phyloP scores from a whole-genome alignment of 768 basidiomycete genomes.

The Scleroderma bovista region DNA sequence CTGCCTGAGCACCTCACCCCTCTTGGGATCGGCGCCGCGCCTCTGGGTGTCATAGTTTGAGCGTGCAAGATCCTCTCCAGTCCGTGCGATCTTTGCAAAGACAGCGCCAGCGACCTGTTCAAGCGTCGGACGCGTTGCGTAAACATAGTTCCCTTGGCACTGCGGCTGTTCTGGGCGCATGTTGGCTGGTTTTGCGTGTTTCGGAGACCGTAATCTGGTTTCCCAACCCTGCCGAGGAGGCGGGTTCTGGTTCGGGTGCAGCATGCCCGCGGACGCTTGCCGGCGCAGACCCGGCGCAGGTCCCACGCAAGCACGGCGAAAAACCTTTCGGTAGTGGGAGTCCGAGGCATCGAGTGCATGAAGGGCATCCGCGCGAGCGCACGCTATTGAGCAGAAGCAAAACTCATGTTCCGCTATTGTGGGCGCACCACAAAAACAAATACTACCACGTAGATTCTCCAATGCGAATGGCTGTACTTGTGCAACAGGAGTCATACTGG shows the following conservation, averaged over 20 bases:
- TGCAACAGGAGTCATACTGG: neutral
- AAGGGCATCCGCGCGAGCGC: slow-evolving; percentile 24
- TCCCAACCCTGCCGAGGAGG: neutral
- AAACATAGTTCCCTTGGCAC: neutral
- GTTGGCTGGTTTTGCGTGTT: neutral
- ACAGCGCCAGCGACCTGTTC: slow-evolving; percentile 14
- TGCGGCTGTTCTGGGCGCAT: neutral
- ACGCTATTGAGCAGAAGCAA: slow-evolving; percentile 23
- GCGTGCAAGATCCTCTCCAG: neutral
- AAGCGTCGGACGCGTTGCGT: slow-evolving; percentile 11
- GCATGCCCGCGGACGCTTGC: neutral
- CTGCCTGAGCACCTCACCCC: neutral
- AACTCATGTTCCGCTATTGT: slow-evolving; percentile 22
- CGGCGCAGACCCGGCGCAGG: slow-evolving; percentile 1
- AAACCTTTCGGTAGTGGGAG: slow-evolving; percentile 22
- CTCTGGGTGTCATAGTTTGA: slow-evolving; percentile 1
- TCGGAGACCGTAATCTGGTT: neutral
- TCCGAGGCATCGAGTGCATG: slow-evolving; percentile 16
- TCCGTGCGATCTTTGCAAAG: slow-evolving; percentile 1
- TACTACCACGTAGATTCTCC: slow-evolving; percentile 2
- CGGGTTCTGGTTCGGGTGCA: neutral
- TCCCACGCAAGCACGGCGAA: slow-evolving; percentile 12
- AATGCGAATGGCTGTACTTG: slow-evolving; percentile 9
- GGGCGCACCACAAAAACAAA: slow-evolving; percentile 22
- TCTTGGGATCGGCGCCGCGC: neutral